Conservation (phyloP, 2,329 filamentous ascomycete species). For the Fusarium protoensiforme region DNA sequence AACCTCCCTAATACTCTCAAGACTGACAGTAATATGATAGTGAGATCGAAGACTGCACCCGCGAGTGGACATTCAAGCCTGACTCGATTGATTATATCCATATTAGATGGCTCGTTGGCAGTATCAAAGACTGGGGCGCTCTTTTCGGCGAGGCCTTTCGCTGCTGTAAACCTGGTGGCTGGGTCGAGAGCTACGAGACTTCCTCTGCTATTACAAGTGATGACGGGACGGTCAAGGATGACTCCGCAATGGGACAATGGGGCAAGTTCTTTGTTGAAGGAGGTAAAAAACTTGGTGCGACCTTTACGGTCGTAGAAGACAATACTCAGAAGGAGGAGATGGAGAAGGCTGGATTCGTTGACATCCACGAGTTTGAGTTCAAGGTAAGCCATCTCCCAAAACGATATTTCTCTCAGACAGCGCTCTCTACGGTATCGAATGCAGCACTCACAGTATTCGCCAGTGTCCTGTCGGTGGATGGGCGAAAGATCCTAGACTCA, state of each 20-base stretch:
- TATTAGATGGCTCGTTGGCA: constrained; percentile 23
- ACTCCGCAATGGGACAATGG: constrained; percentile 14
- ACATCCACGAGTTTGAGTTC: constrained; percentile 9
- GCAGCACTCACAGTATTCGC: not conserved
- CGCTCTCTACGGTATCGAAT: not conserved
- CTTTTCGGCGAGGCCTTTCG: constrained; percentile 14
- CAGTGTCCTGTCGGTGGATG: not conserved
- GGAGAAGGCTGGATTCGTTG: constrained; percentile 15
- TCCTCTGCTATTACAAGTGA: constrained; percentile 14
- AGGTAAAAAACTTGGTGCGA: constrained; percentile 3
- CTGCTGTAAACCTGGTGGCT: constrained; percentile 13
- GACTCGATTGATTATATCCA: constrained; percentile 16
- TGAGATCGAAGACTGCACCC: constrained; percentile 24
- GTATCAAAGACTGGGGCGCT: constrained; percentile 10
- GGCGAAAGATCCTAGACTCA: not conserved
- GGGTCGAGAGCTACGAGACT: constrained; percentile 17
- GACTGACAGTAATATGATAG: not conserved
- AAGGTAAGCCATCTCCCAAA: not conserved
- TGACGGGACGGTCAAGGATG: constrained; percentile 3
- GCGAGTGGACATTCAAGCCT: constrained; percentile 11
- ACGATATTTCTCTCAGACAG: not conserved
- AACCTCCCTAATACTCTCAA: not conserved
- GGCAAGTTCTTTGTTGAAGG: constrained; percentile 24
- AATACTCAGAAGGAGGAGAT: constrained; percentile 5
- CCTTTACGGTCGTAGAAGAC: constrained; percentile 13